These are phyloP conservation scores for Dictyophora rubrovolvata DNA, from an alignment of 768 basidiomycete species.

Conservation along the genomic window DNA sequence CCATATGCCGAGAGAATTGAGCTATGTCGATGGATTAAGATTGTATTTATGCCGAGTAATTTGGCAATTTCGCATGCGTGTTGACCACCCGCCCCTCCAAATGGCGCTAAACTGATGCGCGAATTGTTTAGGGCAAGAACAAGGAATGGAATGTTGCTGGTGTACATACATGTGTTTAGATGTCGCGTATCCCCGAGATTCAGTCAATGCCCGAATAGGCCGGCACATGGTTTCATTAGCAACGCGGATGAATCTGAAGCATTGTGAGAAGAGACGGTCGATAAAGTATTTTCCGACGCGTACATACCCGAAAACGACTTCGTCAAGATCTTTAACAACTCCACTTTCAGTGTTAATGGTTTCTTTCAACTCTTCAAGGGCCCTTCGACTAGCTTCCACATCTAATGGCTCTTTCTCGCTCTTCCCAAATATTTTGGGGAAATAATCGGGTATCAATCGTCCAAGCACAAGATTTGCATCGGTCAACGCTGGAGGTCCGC, in stretches of 20 bases:
- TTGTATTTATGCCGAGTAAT: constrained; percentile 76
- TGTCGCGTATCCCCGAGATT: constrained; percentile 79
- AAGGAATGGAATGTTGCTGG: background rate
- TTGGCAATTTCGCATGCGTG: constrained; percentile 89
- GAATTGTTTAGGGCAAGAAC: background rate
- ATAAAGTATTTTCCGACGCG: background rate
- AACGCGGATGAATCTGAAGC: constrained; percentile 80
- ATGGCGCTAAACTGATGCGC: constrained; percentile 59
- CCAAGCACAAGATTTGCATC: constrained; percentile 90
- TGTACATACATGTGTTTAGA: constrained; percentile 52
- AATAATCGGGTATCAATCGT: constrained; percentile 79
- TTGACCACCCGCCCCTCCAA: constrained; percentile 86
- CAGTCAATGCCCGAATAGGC: constrained; percentile 85
- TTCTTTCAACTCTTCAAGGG: constrained; percentile 57
- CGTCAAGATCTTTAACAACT: constrained; percentile 48
- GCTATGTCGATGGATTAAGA: constrained; percentile 84
- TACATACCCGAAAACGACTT: constrained; percentile 78
- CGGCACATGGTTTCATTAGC: constrained; percentile 96
- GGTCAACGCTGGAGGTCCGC: constrained; percentile 84
- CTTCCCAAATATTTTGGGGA: constrained; percentile 92
- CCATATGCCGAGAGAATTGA: constrained; percentile 93
- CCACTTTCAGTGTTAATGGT: constrained; percentile 57
- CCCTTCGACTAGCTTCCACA: constrained; percentile 50
- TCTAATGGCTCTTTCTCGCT: constrained; percentile 81
- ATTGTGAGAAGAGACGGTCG: background rate